phyloP scores from a whole-genome alignment of 2,329 filamentous ascomycete species.

The Neurospora crassa region DNA sequence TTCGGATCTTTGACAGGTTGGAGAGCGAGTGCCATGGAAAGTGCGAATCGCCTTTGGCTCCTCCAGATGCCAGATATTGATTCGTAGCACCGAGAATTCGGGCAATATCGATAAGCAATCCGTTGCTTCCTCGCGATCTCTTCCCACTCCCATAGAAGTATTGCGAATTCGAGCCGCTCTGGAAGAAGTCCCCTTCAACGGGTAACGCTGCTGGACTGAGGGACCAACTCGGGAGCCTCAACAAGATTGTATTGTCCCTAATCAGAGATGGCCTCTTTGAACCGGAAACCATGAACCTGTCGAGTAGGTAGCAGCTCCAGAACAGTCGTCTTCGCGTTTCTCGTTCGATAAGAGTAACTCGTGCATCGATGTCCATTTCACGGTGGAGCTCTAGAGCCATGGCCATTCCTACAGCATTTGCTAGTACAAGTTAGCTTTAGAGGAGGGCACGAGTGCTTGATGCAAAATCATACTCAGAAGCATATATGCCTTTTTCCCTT shows the following conservation, averaged over 20 bases:
- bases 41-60: constrained; percentile 81
- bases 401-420: constrained; percentile 71
- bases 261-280: constrained; percentile 76
- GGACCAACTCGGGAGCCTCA: constrained; percentile 68
- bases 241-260: constrained; percentile 63
- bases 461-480: constrained; percentile 50
- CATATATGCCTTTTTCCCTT: constrained; percentile 83
- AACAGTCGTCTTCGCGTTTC: constrained; percentile 74
- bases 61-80: constrained; percentile 72
- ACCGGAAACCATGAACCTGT: constrained; percentile 73
- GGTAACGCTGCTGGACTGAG: constrained; percentile 50
- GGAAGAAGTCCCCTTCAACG: constrained; percentile 72
- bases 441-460: not conserved
- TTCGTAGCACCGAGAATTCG: constrained; percentile 77
- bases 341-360: constrained; percentile 57
- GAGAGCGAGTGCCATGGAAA: constrained; percentile 87
- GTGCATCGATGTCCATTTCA: constrained; percentile 55
- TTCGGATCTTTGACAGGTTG: constrained; percentile 74
- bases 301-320: constrained; percentile 82
- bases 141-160: constrained; percentile 60
- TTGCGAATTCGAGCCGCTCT: constrained; percentile 67
- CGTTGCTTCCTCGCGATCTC: constrained; percentile 64
- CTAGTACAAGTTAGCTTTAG: constrained; percentile 35
- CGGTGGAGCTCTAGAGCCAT: constrained; percentile 73
- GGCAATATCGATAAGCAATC: constrained; percentile 76